These are phyloP conservation scores for Phytophthora melonis DNA, from an alignment of 352 stramenopile genomes.

Conservation along the genomic window DNA sequence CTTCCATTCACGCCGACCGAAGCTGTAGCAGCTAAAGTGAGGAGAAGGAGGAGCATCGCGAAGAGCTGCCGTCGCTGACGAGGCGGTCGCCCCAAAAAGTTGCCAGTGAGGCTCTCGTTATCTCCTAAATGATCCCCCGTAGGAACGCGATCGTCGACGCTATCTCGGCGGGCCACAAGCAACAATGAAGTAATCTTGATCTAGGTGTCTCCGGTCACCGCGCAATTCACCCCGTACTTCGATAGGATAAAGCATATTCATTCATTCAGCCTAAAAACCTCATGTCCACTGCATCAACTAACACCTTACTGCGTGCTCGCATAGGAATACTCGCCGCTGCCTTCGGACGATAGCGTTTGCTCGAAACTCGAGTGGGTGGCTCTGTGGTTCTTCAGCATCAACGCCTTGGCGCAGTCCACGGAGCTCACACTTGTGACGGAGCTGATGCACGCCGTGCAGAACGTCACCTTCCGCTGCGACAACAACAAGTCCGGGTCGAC, in stretches of 20 bases:
- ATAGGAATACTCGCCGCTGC: not conserved
- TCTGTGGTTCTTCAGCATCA: not conserved
- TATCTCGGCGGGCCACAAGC: too few species aligned
- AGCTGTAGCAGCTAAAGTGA: too few species aligned
- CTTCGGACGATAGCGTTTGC: not conserved
- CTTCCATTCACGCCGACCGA: too few species aligned
- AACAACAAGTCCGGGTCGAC: constrained; percentile 38
- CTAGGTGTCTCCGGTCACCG: too few species aligned
- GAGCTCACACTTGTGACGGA: constrained; percentile 30
- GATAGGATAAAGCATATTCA: too few species aligned
- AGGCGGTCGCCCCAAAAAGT: too few species aligned
- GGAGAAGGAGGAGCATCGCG: too few species aligned
- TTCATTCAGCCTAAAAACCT: not conserved
- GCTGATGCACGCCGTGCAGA: constrained; percentile 39
- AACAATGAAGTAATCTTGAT: too few species aligned
- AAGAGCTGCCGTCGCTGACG: too few species aligned
- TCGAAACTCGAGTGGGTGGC: not conserved
- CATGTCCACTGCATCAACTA: not conserved
- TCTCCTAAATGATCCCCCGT: not conserved
- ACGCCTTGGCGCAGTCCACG: not conserved
- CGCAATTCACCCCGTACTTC: too few species aligned
- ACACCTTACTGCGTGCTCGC: not conserved
- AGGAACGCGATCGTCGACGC: too few species aligned
- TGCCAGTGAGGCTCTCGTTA: not conserved
- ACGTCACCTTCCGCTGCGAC: constrained; percentile 43